Percentiles rank a stretch among this genome's conserved stretches.
Evolutionary conservation across 352 stramenopile genomes (phyloP).

Genomic region (Phytopythium aichiense): DNA sequence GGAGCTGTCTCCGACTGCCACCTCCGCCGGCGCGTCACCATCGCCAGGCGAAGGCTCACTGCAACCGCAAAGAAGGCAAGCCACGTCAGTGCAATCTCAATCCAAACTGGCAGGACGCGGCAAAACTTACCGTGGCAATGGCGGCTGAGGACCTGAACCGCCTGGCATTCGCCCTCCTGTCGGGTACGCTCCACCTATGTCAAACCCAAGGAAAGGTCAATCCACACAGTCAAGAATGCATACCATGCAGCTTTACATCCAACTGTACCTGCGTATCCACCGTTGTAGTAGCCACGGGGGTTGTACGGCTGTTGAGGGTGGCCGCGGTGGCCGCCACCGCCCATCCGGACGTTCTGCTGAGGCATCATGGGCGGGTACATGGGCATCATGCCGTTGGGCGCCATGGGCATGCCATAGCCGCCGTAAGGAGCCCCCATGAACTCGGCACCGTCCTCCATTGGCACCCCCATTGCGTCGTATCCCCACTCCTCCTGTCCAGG

Average conservation of each 20-base stretch:
- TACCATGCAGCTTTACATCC: not conserved
- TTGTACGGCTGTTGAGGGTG: conserved; percentile 65
- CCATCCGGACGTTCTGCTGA: conserved; percentile 51
- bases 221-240: conserved; percentile 1
- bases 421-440: conserved; percentile 53
- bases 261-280: conserved; percentile 24
- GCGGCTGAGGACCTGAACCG: conserved; percentile 34
- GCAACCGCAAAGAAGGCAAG: not conserved
- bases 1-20: not conserved
- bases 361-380: conserved; percentile 71
- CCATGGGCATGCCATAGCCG: conserved; percentile 68
- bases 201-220: not conserved
- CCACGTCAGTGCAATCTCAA: not conserved
- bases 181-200: conserved; percentile 28
- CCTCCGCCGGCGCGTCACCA: not conserved
- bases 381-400: conserved; percentile 18
- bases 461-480: conserved; percentile 47
- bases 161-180: conserved; percentile 19
- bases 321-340: conserved; percentile 30
- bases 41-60: conserved; percentile 7
- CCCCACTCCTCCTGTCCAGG: conserved; percentile 71
- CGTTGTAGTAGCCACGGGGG: conserved; percentile 45
- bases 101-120: not conserved
- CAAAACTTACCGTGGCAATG: conserved; percentile 30
- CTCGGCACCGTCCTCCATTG: conserved; percentile 49